A percentile compares a stretch with the other conserved stretches of the same genome.
Conservation (phyloP, 352 stramenopile species). For the Phytophthora tubulina region DNA sequence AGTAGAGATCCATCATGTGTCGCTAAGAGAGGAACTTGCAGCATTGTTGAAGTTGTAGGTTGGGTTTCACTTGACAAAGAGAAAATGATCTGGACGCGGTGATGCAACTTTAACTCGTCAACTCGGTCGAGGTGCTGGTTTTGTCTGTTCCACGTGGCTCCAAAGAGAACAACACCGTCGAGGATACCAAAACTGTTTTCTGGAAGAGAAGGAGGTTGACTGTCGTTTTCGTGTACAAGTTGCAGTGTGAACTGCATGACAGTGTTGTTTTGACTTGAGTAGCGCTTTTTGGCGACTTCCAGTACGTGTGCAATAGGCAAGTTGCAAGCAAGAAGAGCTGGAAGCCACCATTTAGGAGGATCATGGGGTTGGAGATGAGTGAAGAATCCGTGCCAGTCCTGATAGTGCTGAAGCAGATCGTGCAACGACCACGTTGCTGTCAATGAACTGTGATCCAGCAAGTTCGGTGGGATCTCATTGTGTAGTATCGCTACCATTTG, state of each 20-base stretch:
- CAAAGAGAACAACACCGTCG: slow-evolving; percentile 45
- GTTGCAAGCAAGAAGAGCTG: slow-evolving; percentile 16
- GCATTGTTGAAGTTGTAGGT: background rate
- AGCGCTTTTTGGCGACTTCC: slow-evolving; percentile 2
- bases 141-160: slow-evolving; percentile 41
- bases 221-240: too few species aligned
- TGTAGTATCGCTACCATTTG: slow-evolving; percentile 30
- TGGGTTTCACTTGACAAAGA: background rate
- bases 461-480: slow-evolving; percentile 29
- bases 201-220: background rate
- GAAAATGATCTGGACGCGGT: slow-evolving; percentile 34
- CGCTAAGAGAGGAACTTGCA: slow-evolving; percentile 23
- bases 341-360: slow-evolving; percentile 25
- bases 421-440: slow-evolving; percentile 29
- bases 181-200: slow-evolving; percentile 34
- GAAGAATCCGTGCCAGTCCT: slow-evolving; percentile 30
- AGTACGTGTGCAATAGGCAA: slow-evolving; percentile 23
- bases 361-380: background rate
- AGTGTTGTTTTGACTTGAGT: background rate
- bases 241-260: slow-evolving; percentile 21
- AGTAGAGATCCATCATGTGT: slow-evolving; percentile 15
- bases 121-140: slow-evolving; percentile 15
- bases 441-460: background rate
- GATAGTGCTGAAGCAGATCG: slow-evolving; percentile 38
- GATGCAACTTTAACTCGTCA: background rate